Percentiles rank a stretch among this genome's conserved stretches.
These are phyloP conservation scores for Tuctoria greenei DNA, from an alignment of 176 grass and related monocot genomes.

Conservation along the genomic window DNA sequence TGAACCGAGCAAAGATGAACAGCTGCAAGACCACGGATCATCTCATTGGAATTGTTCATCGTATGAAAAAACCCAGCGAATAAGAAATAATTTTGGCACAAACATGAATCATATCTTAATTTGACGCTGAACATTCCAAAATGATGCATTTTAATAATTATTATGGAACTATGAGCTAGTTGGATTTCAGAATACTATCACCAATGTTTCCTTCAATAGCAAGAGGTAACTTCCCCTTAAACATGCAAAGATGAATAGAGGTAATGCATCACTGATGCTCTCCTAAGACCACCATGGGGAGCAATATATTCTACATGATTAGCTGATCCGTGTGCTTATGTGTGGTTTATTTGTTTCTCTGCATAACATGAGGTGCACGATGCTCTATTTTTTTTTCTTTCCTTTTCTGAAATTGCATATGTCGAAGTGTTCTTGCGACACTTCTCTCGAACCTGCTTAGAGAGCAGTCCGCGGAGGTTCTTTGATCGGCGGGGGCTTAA, in stretches of 20 bases:
- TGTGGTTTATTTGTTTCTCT: background rate
- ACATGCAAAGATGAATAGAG: conserved; percentile 27
- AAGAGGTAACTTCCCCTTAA: background rate
- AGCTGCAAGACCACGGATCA: no score
- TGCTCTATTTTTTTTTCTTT: background rate
- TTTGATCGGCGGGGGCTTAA: no score
- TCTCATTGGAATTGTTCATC: no score
- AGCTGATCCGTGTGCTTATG: background rate
- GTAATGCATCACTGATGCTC: background rate
- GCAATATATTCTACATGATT: background rate
- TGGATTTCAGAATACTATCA: background rate
- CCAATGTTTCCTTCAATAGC: background rate
- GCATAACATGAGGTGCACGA: background rate
- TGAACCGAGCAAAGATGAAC: no score
- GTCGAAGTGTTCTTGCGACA: no score
- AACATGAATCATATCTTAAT: no score
- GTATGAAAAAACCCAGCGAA: no score
- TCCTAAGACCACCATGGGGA: background rate
- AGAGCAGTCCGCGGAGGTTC: no score
- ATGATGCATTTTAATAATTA: no score
- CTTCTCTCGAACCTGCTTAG: no score
- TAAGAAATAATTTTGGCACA: no score
- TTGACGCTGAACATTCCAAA: no score
- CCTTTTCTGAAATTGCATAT: background rate
- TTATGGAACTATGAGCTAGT: background rate